Conservation (phyloP, 2,329 filamentous ascomycete genomes). For the Bipolaris oryzae region DNA sequence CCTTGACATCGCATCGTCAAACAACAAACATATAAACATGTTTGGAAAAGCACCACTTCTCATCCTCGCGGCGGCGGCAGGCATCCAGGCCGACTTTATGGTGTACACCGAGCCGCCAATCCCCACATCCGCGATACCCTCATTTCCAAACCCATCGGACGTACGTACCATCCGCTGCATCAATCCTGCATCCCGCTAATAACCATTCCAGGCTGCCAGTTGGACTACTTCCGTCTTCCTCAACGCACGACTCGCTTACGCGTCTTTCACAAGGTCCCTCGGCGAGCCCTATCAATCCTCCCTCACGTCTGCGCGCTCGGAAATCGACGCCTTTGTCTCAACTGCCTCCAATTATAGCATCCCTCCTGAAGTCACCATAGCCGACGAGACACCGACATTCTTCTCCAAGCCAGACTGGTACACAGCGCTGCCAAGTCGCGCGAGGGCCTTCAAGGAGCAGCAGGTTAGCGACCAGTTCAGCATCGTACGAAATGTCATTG, state of each 20-base stretch:
- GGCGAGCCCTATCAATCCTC: conserved; percentile 37
- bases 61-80: conserved; percentile 22
- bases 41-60: conserved; percentile 21
- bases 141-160: conserved; percentile 29
- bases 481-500: conserved; percentile 34
- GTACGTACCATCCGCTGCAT: conserved; percentile 15
- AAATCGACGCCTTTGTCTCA: conserved; percentile 32
- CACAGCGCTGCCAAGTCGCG: conserved; percentile 34
- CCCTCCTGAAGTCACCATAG: conserved; percentile 34
- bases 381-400: conserved; percentile 28
- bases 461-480: conserved; percentile 41
- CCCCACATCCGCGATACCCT: conserved; percentile 34
- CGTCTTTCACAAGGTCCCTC: conserved; percentile 25
- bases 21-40: conserved; percentile 20
- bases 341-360: conserved; percentile 35
- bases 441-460: conserved; percentile 38
- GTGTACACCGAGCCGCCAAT: conserved; percentile 41
- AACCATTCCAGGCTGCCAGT: conserved; percentile 25
- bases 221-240: conserved; percentile 40
- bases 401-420: conserved; percentile 38
- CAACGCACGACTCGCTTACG: conserved; percentile 34
- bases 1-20: conserved; percentile 1
- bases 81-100: conserved; percentile 38
- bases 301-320: conserved; percentile 32
- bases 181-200: not conserved